These are phyloP conservation scores for Aureobasidium leucospermi DNA, from an alignment of 2,329 filamentous ascomycete genomes.

Conservation along the genomic window DNA sequence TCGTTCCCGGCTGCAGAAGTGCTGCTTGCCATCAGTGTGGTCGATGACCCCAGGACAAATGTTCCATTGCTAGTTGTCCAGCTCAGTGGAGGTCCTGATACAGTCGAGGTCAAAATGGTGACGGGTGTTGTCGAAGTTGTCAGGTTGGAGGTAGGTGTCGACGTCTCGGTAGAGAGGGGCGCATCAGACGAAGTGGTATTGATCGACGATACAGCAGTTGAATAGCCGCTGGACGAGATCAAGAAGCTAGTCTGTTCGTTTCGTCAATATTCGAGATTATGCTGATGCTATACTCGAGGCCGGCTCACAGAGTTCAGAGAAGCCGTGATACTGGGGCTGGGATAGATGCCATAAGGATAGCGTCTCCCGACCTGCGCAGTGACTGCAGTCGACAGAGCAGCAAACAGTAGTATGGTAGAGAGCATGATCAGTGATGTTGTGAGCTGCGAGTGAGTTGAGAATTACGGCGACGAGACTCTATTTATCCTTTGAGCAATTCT, in stretches of 20 bases:
- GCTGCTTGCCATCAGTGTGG: background rate
- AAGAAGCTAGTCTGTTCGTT: background rate
- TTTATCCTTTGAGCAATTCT: background rate
- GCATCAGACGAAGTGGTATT: background rate
- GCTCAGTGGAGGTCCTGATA: background rate
- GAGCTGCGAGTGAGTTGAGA: background rate
- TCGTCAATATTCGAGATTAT: background rate
- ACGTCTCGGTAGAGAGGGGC: background rate
- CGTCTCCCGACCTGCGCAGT: background rate
- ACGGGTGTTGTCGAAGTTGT: background rate
- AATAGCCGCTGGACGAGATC: background rate
- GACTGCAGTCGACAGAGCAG: background rate
- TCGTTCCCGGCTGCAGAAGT: background rate
- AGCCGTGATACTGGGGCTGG: background rate
- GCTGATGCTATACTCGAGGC: background rate
- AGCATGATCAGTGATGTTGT: background rate
- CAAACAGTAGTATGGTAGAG: background rate
- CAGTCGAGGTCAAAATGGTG: background rate
- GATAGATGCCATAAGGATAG: constrained; percentile 4
- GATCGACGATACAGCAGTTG: background rate
- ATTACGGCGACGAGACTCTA: background rate
- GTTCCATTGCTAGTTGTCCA: background rate
- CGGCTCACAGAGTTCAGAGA: background rate
- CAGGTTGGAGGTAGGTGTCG: background rate
- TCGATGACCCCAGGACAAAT: background rate